These are phyloP conservation scores for Trichomonascus vanleenenianus DNA, from an alignment of 805 yeast species.

Conservation along the genomic window DNA sequence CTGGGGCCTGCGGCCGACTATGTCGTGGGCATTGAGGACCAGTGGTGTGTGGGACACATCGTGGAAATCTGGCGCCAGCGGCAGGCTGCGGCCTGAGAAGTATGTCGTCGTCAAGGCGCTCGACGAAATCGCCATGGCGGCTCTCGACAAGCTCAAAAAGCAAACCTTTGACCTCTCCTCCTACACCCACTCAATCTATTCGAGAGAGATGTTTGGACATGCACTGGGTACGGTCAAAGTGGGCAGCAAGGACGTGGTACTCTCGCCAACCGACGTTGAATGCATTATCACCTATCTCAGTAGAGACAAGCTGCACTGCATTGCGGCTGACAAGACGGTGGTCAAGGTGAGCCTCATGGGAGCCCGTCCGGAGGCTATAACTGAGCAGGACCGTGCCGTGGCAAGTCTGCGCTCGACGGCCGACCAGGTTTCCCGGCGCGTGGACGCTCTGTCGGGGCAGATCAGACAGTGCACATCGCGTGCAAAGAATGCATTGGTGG, in stretches of 20 bases:
- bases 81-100: constrained; percentile 20
- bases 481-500: constrained; percentile 19
- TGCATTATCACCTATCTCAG: constrained; percentile 20
- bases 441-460: constrained; percentile 14
- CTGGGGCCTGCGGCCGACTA: constrained; percentile 5
- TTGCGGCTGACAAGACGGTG: constrained; percentile 15
- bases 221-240: not conserved
- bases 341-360: constrained; percentile 10
- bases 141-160: constrained; percentile 5
- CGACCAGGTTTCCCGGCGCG: constrained; percentile 16
- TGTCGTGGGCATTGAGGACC: constrained; percentile 14
- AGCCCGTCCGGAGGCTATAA: constrained; percentile 2
- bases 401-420: constrained; percentile 18
- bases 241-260: not conserved
- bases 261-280: constrained; percentile 19
- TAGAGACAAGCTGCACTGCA: constrained; percentile 14
- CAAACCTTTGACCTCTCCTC: constrained; percentile 3
- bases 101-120: constrained; percentile 20
- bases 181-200: constrained; percentile 14
- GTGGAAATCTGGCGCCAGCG: constrained; percentile 21
- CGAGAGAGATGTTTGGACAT: constrained; percentile 8
- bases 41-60: constrained; percentile 13
- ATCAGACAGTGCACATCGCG: constrained; percentile 8
- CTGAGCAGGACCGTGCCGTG: constrained; percentile 19
- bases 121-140: constrained; percentile 10